phyloP scores from a whole-genome alignment of 257 asterid species.

The Pogostemon cablin region DNA sequence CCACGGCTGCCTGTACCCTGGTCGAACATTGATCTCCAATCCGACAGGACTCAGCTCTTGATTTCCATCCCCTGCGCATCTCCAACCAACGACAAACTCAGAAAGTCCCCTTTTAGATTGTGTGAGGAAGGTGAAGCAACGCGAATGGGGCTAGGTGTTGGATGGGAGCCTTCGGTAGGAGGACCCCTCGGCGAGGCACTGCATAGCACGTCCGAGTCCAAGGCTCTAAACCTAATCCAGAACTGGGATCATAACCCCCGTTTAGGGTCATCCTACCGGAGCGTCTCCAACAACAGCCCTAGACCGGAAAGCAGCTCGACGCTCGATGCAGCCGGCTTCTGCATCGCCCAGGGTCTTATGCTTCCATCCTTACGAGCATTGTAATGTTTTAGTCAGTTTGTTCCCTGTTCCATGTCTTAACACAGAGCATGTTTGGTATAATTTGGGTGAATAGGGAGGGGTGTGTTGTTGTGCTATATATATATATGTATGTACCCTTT shows the following conservation, averaged over 20 bases:
- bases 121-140: conserved; percentile 45
- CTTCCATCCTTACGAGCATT: conserved; percentile 60
- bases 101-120: conserved; percentile 44
- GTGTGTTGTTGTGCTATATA: too few relatives aligned
- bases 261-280: conserved; percentile 37
- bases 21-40: conserved; percentile 45
- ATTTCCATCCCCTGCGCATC: conserved; percentile 67
- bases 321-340: conserved; percentile 49
- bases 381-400: conserved; percentile 23
- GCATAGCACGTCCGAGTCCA: conserved; percentile 48
- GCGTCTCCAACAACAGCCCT: conserved; percentile 48
- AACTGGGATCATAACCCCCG: conserved; percentile 63
- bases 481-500: too few relatives aligned
- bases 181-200: conserved; percentile 94
- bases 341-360: conserved; percentile 48
- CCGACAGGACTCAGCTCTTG: conserved; percentile 62
- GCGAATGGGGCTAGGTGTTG: conserved; percentile 59
- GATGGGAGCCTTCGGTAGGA: conserved; percentile 74
- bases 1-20: conserved; percentile 41
- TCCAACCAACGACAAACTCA: conserved; percentile 42
- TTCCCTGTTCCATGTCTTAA: conserved; percentile 26
- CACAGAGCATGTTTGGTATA: neutral
- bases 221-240: conserved; percentile 60
- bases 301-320: conserved; percentile 49
- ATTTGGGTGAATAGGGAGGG: neutral